Evolutionary conservation across 345 rosid species (phyloP).

Genomic region (Arabis alpina): DNA sequence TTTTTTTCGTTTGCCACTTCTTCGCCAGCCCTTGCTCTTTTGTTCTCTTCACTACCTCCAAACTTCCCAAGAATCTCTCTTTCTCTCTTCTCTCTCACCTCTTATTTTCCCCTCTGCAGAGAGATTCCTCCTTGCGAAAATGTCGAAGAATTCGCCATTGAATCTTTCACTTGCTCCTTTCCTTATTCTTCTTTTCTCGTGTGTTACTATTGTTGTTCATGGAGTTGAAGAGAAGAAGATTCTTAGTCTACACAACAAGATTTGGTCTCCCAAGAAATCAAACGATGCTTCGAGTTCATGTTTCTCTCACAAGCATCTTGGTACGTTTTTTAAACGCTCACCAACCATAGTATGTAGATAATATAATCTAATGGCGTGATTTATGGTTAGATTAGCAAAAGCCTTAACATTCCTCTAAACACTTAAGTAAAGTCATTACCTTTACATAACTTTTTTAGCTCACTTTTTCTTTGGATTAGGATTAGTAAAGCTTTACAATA

Average conservation of each 20-base stretch:
- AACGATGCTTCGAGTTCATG: slow-evolving; percentile 31
- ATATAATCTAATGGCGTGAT: slow-evolving; percentile 29
- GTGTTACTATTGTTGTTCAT: slow-evolving; percentile 33
- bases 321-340: slow-evolving; percentile 29
- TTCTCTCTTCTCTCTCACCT: slow-evolving; percentile 20
- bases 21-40: slow-evolving; percentile 40
- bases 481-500: slow-evolving; percentile 28
- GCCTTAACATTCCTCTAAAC: slow-evolving; percentile 10
- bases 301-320: slow-evolving; percentile 40
- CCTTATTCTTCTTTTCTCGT: slow-evolving; percentile 17
- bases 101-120: slow-evolving; percentile 18
- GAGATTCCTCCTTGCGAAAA: slow-evolving; percentile 33
- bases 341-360: slow-evolving; percentile 27
- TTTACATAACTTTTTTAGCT: slow-evolving; percentile 32
- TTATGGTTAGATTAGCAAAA: slow-evolving; percentile 32
- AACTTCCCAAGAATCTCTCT: slow-evolving; percentile 47
- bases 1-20: slow-evolving; percentile 34
- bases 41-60: slow-evolving; percentile 50
- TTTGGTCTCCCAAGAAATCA: slow-evolving; percentile 35
- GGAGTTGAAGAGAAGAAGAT: slow-evolving; percentile 39
- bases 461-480: slow-evolving; percentile 22
- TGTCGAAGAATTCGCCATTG: slow-evolving; percentile 36
- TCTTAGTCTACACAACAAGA: slow-evolving; percentile 29
- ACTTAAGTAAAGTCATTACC: slow-evolving; percentile 27
- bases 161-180: slow-evolving; percentile 36